A percentile compares a stretch with the other conserved stretches of the same genome.
phyloP scores from a whole-genome alignment of 768 basidiomycete genomes.

The Russula dissimulans region DNA sequence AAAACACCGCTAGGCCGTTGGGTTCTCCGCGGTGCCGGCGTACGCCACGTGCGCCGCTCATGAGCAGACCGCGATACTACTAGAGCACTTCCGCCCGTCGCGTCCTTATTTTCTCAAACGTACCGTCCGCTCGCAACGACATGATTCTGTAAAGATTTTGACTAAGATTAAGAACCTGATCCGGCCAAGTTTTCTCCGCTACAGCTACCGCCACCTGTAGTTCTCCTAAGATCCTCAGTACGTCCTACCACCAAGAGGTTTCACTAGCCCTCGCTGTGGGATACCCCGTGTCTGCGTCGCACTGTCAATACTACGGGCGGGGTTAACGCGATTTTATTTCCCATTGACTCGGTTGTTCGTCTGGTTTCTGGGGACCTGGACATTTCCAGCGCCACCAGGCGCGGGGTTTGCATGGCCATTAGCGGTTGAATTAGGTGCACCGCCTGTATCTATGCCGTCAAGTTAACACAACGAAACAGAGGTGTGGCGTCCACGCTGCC shows the following conservation, averaged over 20 bases:
- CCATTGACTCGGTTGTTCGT: not conserved
- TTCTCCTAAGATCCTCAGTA: not conserved
- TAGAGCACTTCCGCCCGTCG: too few species aligned
- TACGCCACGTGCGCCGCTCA: too few species aligned
- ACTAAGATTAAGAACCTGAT: too few species aligned
- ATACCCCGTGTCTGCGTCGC: not conserved
- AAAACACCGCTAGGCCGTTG: too few species aligned
- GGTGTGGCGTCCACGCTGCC: not conserved
- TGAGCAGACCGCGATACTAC: too few species aligned
- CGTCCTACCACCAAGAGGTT: not conserved
- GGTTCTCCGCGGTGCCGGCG: too few species aligned
- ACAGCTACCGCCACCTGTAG: not conserved
- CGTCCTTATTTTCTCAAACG: too few species aligned
- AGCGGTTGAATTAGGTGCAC: not conserved
- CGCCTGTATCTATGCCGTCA: not conserved
- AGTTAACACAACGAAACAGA: slow-evolving; percentile 2
- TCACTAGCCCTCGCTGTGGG: not conserved
- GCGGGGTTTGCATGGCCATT: not conserved
- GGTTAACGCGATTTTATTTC: not conserved
- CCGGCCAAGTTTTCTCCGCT: not conserved
- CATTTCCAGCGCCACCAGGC: not conserved
- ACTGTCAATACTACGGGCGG: not conserved
- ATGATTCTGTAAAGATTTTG: too few species aligned
- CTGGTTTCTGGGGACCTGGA: not conserved
- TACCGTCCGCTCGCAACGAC: too few species aligned